phyloP scores from a whole-genome alignment of 352 stramenopile species.

The Globisporangium sylvaticum region DNA sequence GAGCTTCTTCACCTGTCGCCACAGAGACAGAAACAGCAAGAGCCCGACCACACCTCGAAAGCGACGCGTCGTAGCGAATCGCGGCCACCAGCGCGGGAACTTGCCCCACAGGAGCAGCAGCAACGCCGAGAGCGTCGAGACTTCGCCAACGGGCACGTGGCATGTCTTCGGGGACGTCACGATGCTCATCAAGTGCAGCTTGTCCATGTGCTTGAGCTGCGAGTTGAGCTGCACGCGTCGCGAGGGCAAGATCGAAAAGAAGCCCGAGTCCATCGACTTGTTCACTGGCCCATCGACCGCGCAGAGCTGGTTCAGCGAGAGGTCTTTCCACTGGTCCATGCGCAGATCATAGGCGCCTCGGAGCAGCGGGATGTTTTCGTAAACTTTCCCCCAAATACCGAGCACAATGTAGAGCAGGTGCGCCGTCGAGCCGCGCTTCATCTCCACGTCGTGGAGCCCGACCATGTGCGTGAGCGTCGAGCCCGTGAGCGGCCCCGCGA shows the following conservation, averaged over 20 bases:
- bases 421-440: conserved; percentile 26
- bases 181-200: conserved; percentile 63
- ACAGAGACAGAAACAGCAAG: conserved; percentile 24
- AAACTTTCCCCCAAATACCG: conserved; percentile 38
- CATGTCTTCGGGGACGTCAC: conserved; percentile 44
- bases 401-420: conserved; percentile 40
- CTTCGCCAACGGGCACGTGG: conserved; percentile 35
- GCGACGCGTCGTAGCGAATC: conserved; percentile 10
- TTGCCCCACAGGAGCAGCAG: conserved; percentile 10
- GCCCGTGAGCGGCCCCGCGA: conserved; percentile 53
- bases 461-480: conserved; percentile 50
- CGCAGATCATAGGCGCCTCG: conserved; percentile 34
- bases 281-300: background rate
- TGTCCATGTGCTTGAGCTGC: conserved; percentile 50
- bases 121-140: conserved; percentile 2
- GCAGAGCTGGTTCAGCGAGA: background rate
- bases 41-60: conserved; percentile 18
- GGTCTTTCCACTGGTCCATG: conserved; percentile 52
- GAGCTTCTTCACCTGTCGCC: conserved; percentile 32
- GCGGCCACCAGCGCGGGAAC: conserved; percentile 23
- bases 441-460: conserved; percentile 27
- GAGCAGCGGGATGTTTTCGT: conserved; percentile 32
- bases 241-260: background rate
- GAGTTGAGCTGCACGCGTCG: conserved; percentile 41
- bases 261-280: background rate